Base-by-base conservation (phyloP, 2,329 filamentous ascomycete genomes). In the Scedosporium minutisporum region DNA sequence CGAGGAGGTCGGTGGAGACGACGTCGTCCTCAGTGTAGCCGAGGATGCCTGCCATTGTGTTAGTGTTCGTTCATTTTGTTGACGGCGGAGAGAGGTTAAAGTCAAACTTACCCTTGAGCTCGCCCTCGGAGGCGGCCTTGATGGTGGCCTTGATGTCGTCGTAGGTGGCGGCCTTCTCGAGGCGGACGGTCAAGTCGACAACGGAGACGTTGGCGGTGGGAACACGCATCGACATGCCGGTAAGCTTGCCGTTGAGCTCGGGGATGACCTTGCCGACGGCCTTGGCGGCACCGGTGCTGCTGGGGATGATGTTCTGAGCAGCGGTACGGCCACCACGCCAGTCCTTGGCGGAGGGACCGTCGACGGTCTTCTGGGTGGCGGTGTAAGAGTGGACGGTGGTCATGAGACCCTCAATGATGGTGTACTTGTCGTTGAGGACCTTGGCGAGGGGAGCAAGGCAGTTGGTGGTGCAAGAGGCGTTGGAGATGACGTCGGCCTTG, bases 381-480 rank as follows among this genome's bases (percentile, higher is more conserved):
- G 95, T 97, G 89, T 97, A 97, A 74, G 95, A 97, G 89, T 99
- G 95, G 79, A 97, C 87, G 71, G 95, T 99, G 82, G 95, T 97
- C 95, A 99, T 99, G 74, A 97, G 88, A 86, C 93, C 95, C 87
- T 99, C 95, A 75, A 97, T 80, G 77, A 99, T 95, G 79, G 85
- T 88, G 84, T 89, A 99, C 81, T 97, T 96, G 86, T 97, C 93
- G 87, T 99, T 84, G 83, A 99, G 87, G 75, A 97, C 92, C 90
- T 97, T 99, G 84, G 95, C 95, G 69, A 99, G 90, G 77, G 95
- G 95, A 79, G 95, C 95, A 80, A 99, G 83, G 88, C 95, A 97
- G 91, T 99, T 99, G 86, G 95, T 97, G 79, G 95, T 99, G 91
- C 95, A 97, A 72, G 95, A 97, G 73, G 95, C 95, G 85, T 99